Evolutionary conservation across 2,329 filamentous ascomycete species (phyloP).

Genomic region (Sclerotinia nivalis): DNA sequence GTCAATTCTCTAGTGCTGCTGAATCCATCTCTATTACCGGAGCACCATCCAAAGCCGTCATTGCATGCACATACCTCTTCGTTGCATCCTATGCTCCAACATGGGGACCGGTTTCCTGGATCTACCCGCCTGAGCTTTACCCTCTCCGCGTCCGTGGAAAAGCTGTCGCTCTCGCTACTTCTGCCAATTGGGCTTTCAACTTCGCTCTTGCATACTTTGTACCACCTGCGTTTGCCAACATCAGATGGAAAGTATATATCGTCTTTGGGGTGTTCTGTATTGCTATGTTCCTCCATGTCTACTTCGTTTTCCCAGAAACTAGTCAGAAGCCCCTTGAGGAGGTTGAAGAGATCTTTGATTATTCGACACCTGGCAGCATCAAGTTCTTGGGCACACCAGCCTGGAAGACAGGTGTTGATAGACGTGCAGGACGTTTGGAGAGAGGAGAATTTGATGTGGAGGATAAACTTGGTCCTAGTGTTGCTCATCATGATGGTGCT

Average conservation of each 20-base stretch:
- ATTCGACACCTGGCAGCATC: slow-evolving; percentile 40
- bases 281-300: slow-evolving; percentile 52
- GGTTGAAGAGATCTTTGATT: slow-evolving; percentile 50
- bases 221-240: slow-evolving; percentile 48
- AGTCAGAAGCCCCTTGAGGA: slow-evolving; percentile 57
- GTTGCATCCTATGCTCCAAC: slow-evolving; percentile 56
- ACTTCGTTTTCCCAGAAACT: slow-evolving; percentile 59
- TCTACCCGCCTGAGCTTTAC: slow-evolving; percentile 53
- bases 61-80: slow-evolving; percentile 66
- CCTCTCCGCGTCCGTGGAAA: slow-evolving; percentile 53
- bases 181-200: slow-evolving; percentile 54
- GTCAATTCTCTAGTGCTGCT: slow-evolving; percentile 44
- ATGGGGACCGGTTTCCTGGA: slow-evolving; percentile 54
- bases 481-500: slow-evolving; percentile 9
- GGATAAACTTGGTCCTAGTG: slow-evolving; percentile 33
- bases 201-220: slow-evolving; percentile 53
- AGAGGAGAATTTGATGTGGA: slow-evolving; percentile 37
- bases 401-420: slow-evolving; percentile 39
- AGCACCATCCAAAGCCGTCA: slow-evolving; percentile 55
- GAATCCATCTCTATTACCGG: slow-evolving; percentile 53
- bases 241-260: slow-evolving; percentile 54
- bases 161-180: slow-evolving; percentile 54
- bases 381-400: slow-evolving; percentile 37
- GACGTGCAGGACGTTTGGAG: slow-evolving; percentile 31
- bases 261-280: slow-evolving; percentile 55